Evolutionary conservation across 2,329 filamentous ascomycete species (phyloP), one percentile per base, ranked within the genome.

Genomic region (Parastagonospora nodorum): DNA sequence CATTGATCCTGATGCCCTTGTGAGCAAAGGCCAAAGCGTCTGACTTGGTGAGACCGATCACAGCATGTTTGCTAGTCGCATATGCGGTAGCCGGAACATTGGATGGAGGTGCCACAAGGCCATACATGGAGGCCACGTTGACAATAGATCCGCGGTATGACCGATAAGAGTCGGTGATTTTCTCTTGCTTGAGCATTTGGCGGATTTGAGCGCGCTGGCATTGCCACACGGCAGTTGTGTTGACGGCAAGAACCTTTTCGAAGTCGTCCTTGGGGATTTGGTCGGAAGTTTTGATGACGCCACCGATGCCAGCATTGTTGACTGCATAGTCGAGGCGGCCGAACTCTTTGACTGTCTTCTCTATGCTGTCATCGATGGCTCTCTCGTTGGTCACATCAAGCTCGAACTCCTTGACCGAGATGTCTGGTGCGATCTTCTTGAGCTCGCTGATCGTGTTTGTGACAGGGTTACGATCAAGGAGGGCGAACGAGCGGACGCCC

Each of bases 1-100:
- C 82, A 60, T 86, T 86, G 66, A 86, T 81, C 42, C 82, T 78
- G 49, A 86, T 83, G 3, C 77, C 78, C 42, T 74, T 61, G 4
- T 73, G 61, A 1, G 78, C 80, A 68, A 85, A 85, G 1, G 75
- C 74, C 42, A 78, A 76, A 1, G 79, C 83, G 55, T 85, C 82
- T 2, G 77, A 77, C 61, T 75, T 79, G 8, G 81, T 84, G 39
- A 86, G 69, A 0, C 81, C 81, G 42, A 83, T 59, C 5, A 83
- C 77, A 58, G 77, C 82, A 61, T 84, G 81, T 66, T 84, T 85
- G 39, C 78, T 74, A 0, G 80, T 73, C 3, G 76, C 63, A 60
- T 84, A 85, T 14, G 80, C 76, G 1, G 75, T 78, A 12, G 77
- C 72, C 7, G 73, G 63, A 2, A 76, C 66, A 11, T 61, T 64